A percentile compares a stretch with the other conserved stretches of the same genome.
Conservation (phyloP, 805 yeast species). For the Suhomyces xylopsoci region DNA sequence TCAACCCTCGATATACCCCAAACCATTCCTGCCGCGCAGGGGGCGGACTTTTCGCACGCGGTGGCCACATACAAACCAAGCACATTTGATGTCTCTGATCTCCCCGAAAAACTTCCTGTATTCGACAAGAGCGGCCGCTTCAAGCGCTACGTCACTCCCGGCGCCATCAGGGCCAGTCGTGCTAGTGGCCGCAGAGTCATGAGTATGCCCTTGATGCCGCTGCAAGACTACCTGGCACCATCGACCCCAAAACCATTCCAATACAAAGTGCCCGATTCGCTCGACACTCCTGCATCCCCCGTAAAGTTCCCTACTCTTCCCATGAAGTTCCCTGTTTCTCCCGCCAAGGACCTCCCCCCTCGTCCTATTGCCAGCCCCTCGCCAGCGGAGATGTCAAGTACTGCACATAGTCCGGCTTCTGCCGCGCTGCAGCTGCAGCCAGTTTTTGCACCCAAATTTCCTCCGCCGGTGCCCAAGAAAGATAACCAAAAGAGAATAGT, state of each 20-base stretch:
- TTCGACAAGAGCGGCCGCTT: conserved; percentile 21
- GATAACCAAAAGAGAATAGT: conserved; percentile 6
- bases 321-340: background rate
- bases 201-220: conserved; percentile 19
- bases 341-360: background rate
- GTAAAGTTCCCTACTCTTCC: background rate
- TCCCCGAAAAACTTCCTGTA: conserved; percentile 27
- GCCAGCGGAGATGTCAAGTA: background rate
- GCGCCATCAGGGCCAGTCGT: background rate
- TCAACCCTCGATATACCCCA: conserved; percentile 23
- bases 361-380: background rate
- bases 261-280: background rate
- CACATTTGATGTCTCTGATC: conserved; percentile 20
- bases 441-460: background rate
- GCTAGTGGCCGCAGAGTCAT: conserved; percentile 13
- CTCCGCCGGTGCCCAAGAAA: conserved; percentile 3
- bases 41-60: conserved; percentile 27
- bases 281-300: background rate
- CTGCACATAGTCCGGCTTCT: background rate
- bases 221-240: background rate
- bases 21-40: conserved; percentile 17
- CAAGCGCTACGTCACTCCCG: conserved; percentile 11
- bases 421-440: background rate
- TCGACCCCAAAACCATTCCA: background rate
- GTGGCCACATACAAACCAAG: conserved; percentile 28